These are phyloP conservation scores for Saprolegnia diclina DNA, from an alignment of 352 stramenopile species.

Conservation along the genomic window DNA sequence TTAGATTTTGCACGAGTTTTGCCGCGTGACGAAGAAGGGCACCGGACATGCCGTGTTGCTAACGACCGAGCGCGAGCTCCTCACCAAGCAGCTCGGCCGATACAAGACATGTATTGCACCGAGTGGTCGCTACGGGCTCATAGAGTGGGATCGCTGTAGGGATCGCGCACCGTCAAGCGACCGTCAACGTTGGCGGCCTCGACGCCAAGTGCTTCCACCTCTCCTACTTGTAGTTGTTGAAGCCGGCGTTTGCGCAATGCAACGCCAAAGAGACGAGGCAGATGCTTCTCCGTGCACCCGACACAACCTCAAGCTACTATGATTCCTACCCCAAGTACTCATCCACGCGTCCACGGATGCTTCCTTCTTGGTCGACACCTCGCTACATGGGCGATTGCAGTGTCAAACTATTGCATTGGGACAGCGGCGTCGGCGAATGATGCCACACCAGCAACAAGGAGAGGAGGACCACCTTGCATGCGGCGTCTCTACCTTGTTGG, in stretches of 20 bases:
- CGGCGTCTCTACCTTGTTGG: no score
- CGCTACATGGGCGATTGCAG: no score
- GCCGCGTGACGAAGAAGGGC: conserved; percentile 8
- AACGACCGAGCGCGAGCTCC: conserved; percentile 20
- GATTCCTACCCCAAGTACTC: no score
- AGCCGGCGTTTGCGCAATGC: background rate
- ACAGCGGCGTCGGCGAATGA: no score
- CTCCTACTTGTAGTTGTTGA: conserved; percentile 20
- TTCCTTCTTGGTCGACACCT: no score
- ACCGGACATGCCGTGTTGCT: conserved; percentile 17
- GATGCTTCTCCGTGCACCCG: no score
- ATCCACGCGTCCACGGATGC: no score
- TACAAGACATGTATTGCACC: conserved; percentile 9
- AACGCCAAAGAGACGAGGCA: no score
- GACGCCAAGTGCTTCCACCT: conserved; percentile 28
- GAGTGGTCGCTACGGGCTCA: background rate
- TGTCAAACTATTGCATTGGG: no score
- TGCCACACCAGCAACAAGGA: no score
- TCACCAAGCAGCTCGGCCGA: background rate
- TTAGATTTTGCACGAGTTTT: conserved; percentile 27
- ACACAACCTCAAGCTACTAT: no score
- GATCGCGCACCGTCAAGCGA: conserved; percentile 14
- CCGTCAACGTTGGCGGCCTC: conserved; percentile 23
- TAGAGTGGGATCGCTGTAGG: background rate
- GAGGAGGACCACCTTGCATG: no score